phyloP scores from a whole-genome alignment of 1,284 basidiomycete genomes.

The Cerioporus squamosus region DNA sequence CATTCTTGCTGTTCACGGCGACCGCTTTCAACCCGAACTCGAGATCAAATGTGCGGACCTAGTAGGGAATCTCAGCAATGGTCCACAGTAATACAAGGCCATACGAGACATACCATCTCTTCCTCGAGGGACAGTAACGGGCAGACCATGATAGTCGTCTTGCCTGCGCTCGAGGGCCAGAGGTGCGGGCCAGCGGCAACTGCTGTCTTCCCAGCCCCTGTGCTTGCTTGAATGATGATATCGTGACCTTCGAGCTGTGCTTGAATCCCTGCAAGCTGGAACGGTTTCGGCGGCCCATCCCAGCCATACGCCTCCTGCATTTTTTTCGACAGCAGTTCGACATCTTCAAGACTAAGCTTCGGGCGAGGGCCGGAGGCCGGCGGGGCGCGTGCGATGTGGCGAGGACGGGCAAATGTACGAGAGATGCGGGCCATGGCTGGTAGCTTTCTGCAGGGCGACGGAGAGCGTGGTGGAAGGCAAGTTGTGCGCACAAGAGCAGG shows the following conservation, averaged over 20 bases:
- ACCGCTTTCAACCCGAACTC: constrained; percentile 36
- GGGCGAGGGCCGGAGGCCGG: too few relatives aligned
- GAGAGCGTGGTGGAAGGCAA: too few relatives aligned
- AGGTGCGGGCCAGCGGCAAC: constrained; percentile 28
- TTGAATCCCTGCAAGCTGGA: constrained; percentile 22
- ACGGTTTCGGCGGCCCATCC: constrained; percentile 7
- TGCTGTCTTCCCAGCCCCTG: constrained; percentile 23
- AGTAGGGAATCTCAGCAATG: constrained; percentile 1
- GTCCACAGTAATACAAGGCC: neutral
- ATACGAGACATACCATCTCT: constrained; percentile 41
- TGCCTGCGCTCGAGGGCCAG: constrained; percentile 26
- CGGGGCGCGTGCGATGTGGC: too few relatives aligned
- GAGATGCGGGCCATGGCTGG: too few relatives aligned
- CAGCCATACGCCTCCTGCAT: constrained; percentile 42
- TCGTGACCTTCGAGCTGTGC: constrained; percentile 17
- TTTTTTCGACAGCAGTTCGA: too few relatives aligned
- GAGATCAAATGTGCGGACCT: constrained; percentile 33
- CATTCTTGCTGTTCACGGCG: constrained; percentile 40
- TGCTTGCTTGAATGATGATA: constrained; percentile 21
- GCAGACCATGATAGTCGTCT: constrained; percentile 39
- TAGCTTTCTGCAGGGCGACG: too few relatives aligned
- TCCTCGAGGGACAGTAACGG: constrained; percentile 43
- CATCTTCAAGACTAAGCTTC: too few relatives aligned
- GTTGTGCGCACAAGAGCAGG: too few relatives aligned
- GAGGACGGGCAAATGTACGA: too few relatives aligned